Base-by-base conservation (phyloP, 1,284 basidiomycete species). In the Ganoderma leucocontextum region DNA sequence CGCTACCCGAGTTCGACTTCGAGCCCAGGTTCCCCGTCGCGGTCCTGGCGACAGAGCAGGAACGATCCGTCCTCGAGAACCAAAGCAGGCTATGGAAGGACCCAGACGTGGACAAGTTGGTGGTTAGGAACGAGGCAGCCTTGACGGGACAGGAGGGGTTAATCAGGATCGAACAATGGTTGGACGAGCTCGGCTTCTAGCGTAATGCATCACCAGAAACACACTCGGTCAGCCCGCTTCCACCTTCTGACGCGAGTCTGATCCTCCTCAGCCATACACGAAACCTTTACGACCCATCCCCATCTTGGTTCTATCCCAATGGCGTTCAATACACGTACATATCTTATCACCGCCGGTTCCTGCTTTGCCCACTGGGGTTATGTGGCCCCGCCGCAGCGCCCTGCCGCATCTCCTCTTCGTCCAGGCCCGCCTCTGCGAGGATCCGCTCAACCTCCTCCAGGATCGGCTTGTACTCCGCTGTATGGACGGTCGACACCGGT, bases 381-480 rank as follows among this genome's bases (percentile, higher is more conserved):
- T 71, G 71, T 52, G 76, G 79, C 61, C 80, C 84, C 57, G 80
- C 82, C 38, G 82, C 84, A 1, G 86, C 86, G 33, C 86, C 85
- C 15, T 80, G 81, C 68, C 80, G 84, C 82, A 94, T 91, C 70
- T 96, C 95, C 9, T 93, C 91, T 65, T 94, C 92, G 69, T 97
- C 95, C 64, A 97, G 80, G 2, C 95, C 96, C 0, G 96, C 95
- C 74, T 95, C 94, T 17, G 87, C 88, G 64, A 96, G 81, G 62
- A 97, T 96, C 66, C 87, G 90, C 77, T 96, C 95, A 7, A 97
- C 92, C 79, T 95, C 93, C 71, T 90, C 83, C 25, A 96, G 79
- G 7, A 93, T 83, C 0, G 94, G 95, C 73, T 94, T 93, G 76
- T 96, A 96, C 62, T 84, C 84, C 33, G 82, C 89, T 89, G 75